Conservation (phyloP, 495 filamentous ascomycete species). For the Annulohypoxylon bovei region DNA sequence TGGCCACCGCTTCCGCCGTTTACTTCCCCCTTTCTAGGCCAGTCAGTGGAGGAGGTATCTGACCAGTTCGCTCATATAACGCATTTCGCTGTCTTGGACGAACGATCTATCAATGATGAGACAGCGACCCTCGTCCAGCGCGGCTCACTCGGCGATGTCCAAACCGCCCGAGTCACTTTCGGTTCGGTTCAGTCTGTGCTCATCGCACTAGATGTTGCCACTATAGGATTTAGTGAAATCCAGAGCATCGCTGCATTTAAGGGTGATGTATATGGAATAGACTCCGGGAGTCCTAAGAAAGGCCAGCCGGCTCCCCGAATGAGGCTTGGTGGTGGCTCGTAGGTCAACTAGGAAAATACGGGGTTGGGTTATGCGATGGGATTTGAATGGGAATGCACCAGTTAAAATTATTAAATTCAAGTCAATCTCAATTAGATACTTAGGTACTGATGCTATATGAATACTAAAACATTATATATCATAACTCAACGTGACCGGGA, state of each 20-base stretch:
- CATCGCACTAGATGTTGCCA: background rate
- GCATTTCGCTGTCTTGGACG: slow-evolving; percentile 20
- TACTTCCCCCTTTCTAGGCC: slow-evolving; percentile 2
- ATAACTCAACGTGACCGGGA: slow-evolving; percentile 41
- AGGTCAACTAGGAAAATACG: too few species aligned
- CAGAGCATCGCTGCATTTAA: slow-evolving; percentile 1
- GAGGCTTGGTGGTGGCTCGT: slow-evolving; percentile 2
- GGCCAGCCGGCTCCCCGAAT: slow-evolving; percentile 7
- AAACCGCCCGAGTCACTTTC: slow-evolving; percentile 15
- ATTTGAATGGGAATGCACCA: too few species aligned
- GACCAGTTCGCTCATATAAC: background rate
- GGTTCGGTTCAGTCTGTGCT: slow-evolving; percentile 7
- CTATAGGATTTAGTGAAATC: slow-evolving; percentile 16
- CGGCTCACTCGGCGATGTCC: background rate
- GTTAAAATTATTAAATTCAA: too few species aligned
- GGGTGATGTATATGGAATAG: slow-evolving; percentile 16
- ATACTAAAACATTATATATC: too few species aligned
- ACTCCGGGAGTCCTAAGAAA: background rate
- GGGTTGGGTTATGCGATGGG: too few species aligned
- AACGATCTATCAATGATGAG: slow-evolving; percentile 12
- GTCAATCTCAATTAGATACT: too few species aligned
- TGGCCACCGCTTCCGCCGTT: background rate
- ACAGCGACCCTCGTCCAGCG: slow-evolving; percentile 2
- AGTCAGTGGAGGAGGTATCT: slow-evolving; percentile 5
- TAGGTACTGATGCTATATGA: too few species aligned